Evolutionary conservation across 2,329 filamentous ascomycete species (phyloP).

Genomic region (Raffaelea deltoideospora): DNA sequence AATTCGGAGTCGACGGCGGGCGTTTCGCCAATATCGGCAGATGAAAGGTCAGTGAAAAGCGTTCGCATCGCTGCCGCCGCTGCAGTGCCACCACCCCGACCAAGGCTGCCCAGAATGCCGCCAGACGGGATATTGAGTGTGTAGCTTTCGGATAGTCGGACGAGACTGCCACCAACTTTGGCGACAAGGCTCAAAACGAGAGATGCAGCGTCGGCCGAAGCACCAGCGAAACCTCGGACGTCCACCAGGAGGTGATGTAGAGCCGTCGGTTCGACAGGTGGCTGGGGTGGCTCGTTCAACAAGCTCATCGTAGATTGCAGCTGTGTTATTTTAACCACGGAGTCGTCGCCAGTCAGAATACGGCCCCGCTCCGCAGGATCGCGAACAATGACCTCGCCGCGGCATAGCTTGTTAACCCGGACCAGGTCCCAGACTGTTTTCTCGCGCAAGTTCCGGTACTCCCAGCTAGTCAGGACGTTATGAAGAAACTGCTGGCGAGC

Average conservation of each 20-base stretch:
- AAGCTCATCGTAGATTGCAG: slow-evolving; percentile 94
- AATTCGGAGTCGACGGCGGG: slow-evolving; percentile 54
- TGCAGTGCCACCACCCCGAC: slow-evolving; percentile 48
- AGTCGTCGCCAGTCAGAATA: slow-evolving; percentile 82
- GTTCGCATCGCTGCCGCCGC: slow-evolving; percentile 74
- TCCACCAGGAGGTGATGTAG: slow-evolving; percentile 75
- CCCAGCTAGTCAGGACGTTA: slow-evolving; percentile 77
- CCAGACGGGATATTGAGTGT: slow-evolving; percentile 62
- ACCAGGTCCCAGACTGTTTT: slow-evolving; percentile 94
- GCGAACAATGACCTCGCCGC: slow-evolving; percentile 85
- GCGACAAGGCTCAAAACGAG: slow-evolving; percentile 66
- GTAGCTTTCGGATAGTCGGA: slow-evolving; percentile 69
- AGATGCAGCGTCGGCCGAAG: slow-evolving; percentile 58
- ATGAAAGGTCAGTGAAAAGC: slow-evolving; percentile 73
- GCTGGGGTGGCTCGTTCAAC: slow-evolving; percentile 64
- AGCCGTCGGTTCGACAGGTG: slow-evolving; percentile 50
- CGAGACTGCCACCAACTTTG: slow-evolving; percentile 48
- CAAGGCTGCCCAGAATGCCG: slow-evolving; percentile 51
- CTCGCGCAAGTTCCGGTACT: slow-evolving; percentile 68
- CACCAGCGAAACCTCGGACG: slow-evolving; percentile 66
- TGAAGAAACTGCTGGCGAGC: slow-evolving; percentile 82
- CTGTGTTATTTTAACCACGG: slow-evolving; percentile 77
- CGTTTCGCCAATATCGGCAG: slow-evolving; percentile 53
- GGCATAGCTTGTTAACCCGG: slow-evolving; percentile 83
- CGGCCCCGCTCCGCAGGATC: slow-evolving; percentile 72